phyloP scores from a whole-genome alignment of 2,329 filamentous ascomycete species.

The Colletotrichum sp. region DNA sequence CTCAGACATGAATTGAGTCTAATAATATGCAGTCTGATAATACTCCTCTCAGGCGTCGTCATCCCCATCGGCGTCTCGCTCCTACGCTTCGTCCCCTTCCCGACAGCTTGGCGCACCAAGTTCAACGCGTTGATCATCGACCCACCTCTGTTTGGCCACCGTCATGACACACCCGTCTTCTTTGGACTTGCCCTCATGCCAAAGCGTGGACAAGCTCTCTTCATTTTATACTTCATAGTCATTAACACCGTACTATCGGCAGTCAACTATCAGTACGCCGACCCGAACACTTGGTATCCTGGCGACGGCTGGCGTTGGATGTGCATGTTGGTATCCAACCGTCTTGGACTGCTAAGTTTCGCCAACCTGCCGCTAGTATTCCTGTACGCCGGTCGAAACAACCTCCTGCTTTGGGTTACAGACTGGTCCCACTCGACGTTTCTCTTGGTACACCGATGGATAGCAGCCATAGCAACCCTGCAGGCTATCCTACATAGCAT shows the following conservation, averaged over 20 bases:
- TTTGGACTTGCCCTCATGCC: constrained; percentile 33
- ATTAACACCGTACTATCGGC: constrained; percentile 40
- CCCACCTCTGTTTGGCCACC: constrained; percentile 27
- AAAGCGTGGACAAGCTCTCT: constrained; percentile 47
- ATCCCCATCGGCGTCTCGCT: constrained; percentile 34
- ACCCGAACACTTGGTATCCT: constrained; percentile 27
- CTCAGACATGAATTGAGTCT: neutral
- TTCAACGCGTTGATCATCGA: constrained; percentile 32
- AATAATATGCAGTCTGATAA: constrained; percentile 22
- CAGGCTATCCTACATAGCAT: constrained; percentile 35
- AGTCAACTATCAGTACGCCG: constrained; percentile 29
- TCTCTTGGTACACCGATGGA: constrained; percentile 40
- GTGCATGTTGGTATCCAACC: constrained; percentile 34
- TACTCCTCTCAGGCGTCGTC: constrained; percentile 25
- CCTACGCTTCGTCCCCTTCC: constrained; percentile 31
- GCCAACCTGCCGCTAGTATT: constrained; percentile 35
- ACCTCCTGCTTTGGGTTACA: constrained; percentile 37
- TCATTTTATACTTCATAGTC: constrained; percentile 42
- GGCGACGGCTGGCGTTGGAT: constrained; percentile 27
- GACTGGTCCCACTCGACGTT: constrained; percentile 41
- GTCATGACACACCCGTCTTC: constrained; percentile 25
- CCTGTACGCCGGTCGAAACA: constrained; percentile 40
- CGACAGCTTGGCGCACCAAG: constrained; percentile 4
- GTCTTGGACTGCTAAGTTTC: constrained; percentile 37
- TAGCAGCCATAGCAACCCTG: constrained; percentile 29